Conservation (phyloP, 2,329 filamentous ascomycete species). For the Penicillium sp. region DNA sequence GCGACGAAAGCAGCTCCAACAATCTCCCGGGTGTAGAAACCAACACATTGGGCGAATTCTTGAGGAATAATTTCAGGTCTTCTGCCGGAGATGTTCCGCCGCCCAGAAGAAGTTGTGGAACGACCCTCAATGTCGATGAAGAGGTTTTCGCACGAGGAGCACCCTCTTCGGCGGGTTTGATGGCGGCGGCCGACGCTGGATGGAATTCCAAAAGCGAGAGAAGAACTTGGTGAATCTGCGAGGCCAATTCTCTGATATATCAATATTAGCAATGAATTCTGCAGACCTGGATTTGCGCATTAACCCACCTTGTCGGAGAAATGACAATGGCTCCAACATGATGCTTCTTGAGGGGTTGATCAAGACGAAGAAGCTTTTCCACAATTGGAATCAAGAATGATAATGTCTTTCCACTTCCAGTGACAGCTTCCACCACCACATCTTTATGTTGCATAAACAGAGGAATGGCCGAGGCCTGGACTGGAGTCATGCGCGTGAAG, state of each 20-base stretch:
- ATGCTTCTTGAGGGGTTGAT: conserved; percentile 82
- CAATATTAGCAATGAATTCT: neutral
- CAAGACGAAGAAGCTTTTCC: conserved; percentile 74
- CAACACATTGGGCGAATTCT: conserved; percentile 80
- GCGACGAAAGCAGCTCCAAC: conserved; percentile 80
- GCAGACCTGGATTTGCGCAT: neutral
- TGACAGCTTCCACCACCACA: conserved; percentile 89
- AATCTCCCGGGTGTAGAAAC: conserved; percentile 89
- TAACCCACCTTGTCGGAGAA: conserved; percentile 68
- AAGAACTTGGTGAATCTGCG: conserved; percentile 84
- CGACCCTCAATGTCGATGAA: conserved; percentile 57
- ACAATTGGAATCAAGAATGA: conserved; percentile 82
- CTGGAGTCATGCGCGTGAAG: conserved; percentile 84
- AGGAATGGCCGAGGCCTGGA: conserved; percentile 89
- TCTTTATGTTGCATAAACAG: conserved; percentile 88
- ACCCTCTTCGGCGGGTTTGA: conserved; percentile 47
- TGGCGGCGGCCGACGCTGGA: conserved; percentile 62
- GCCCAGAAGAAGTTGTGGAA: conserved; percentile 86
- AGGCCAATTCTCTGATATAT: conserved; percentile 71
- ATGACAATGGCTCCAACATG: conserved; percentile 90
- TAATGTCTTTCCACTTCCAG: conserved; percentile 86
- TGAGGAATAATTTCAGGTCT: conserved; percentile 81
- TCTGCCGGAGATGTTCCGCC: conserved; percentile 79
- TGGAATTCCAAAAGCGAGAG: conserved; percentile 79
- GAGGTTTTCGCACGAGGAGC: conserved; percentile 41